Base-by-base conservation (phyloP, 2,329 filamentous ascomycete species). In the Cladophialophora carrionii region DNA sequence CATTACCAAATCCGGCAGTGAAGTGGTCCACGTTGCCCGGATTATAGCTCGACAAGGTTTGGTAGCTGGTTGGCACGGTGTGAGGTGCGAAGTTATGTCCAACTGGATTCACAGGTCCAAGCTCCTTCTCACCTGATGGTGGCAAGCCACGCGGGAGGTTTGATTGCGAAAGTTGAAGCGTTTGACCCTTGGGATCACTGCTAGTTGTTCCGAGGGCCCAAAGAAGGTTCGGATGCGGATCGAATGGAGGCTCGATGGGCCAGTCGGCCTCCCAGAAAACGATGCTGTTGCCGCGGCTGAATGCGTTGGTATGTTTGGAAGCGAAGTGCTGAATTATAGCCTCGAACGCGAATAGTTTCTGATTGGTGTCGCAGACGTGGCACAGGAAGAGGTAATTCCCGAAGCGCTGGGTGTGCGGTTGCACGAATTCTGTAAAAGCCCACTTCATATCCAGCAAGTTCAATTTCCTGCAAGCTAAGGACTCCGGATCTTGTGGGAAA, bases 391-490 rank as follows among this genome's bases (percentile, higher is more conserved):
- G 78, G 62, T 93, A 90, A 72, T 87, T 90, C 70, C 87, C 82
- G 71, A 84, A 83, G 53, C 80, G 78, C 67, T 91, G 88, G 2
- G 88, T 91, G 61, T 86, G 78, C 26, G 86, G 86, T 72, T 87
- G 90, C 73, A 95, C 83, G 74, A 91, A 92, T 70, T 85, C 85
- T 72, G 93, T 90, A 74, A 90, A 93, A 32, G 93, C 80, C 87
- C 89, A 94, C 76, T 90, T 93, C 90, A 95, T 92, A 73, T 93
- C 92, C 73, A 94, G 90, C 70, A 95, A 78, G 0, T 88, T 90
- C 59, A 94, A 80, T 73, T 83, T 88, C 74, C 85, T 82, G 58
- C 41, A 65, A 10, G 56, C 52, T 12, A 62, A 32, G 29, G 83
- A 86, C 71, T 82, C 84, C 6, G 85, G 81, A 0, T 82, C 84